Conservation (phyloP, 2,329 filamentous ascomycete species). For the Cladophialophora yegresii region DNA sequence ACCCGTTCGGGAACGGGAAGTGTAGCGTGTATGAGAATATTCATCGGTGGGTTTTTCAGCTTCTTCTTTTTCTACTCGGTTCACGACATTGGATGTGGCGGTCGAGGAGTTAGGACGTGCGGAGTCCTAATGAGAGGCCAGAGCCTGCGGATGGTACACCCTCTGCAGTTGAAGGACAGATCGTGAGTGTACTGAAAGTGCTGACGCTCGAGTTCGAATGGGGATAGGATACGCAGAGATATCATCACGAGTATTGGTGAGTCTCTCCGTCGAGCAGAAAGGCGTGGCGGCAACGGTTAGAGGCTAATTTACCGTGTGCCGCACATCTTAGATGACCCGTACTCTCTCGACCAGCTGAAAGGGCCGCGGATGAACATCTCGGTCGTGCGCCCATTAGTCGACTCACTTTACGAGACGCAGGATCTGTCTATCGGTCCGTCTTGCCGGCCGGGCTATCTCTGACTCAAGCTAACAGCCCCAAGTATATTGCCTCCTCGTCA, state of each 20-base stretch:
- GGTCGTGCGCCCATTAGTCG: slow-evolving; percentile 78
- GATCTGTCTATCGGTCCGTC: slow-evolving; percentile 72
- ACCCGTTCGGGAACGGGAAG: slow-evolving; percentile 30
- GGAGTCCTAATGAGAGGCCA: background rate
- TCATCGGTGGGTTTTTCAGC: slow-evolving; percentile 29
- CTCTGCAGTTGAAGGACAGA: background rate
- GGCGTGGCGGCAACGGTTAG: background rate
- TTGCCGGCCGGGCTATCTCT: background rate
- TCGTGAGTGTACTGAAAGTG: background rate
- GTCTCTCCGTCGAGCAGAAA: background rate
- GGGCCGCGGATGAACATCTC: slow-evolving; percentile 80
- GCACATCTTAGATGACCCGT: slow-evolving; percentile 57
- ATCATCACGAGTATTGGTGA: slow-evolving; percentile 39
- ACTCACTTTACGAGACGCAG: slow-evolving; percentile 75
- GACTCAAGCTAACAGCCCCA: background rate
- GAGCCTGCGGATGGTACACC: background rate
- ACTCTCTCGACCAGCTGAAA: slow-evolving; percentile 73
- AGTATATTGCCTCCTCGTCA: slow-evolving; percentile 83
- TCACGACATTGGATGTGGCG: background rate
- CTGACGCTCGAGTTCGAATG: background rate
- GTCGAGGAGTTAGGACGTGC: background rate
- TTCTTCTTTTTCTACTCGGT: background rate
- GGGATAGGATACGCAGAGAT: slow-evolving; percentile 37
- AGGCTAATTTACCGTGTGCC: background rate
- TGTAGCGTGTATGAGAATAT: slow-evolving; percentile 37